Evolutionary conservation across 352 stramenopile species (phyloP).

Genomic region (Phytophthora sansomeana): DNA sequence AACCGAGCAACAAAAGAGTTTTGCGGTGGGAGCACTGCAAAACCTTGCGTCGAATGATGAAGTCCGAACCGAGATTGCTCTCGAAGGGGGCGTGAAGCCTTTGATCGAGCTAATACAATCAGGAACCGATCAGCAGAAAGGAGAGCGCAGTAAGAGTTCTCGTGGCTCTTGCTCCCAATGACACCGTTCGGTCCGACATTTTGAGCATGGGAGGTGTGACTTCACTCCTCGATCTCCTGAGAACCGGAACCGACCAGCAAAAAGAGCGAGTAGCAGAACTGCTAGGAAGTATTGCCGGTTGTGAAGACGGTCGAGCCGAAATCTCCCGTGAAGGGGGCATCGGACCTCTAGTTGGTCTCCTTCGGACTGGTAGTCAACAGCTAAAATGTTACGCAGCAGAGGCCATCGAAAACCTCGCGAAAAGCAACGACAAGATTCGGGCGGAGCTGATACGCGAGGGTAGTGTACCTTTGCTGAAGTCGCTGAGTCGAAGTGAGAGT

Average conservation of each 20-base stretch:
- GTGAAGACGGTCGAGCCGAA: not conserved
- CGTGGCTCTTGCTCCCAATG: not conserved
- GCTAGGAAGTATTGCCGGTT: not conserved
- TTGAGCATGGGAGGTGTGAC: not conserved
- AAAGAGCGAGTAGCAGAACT: not conserved
- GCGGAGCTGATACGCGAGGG: conserved; percentile 4
- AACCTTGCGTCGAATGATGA: conserved; percentile 3
- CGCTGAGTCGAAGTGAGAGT: not conserved
- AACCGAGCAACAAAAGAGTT: conserved; percentile 3
- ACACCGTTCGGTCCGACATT: not conserved
- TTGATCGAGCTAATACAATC: conserved; percentile 2
- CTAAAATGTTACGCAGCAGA: conserved; percentile 3
- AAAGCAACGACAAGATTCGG: conserved; percentile 14
- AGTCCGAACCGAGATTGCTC: not conserved
- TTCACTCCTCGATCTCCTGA: conserved; percentile 1
- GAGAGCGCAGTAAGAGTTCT: not conserved
- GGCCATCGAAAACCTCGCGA: conserved; percentile 3
- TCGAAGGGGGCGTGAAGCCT: not conserved
- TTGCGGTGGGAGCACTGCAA: not conserved
- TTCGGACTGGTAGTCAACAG: conserved; percentile 7
- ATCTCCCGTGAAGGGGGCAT: conserved; percentile 4
- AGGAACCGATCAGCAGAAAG: conserved; percentile 18
- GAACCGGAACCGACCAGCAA: conserved; percentile 1
- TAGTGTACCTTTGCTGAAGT: conserved; percentile 3
- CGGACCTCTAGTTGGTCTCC: not conserved